A percentile compares a stretch with the other conserved stretches of the same genome.
phyloP scores from a whole-genome alignment of 2,329 filamentous ascomycete genomes.

The Metarhizium brunneum region DNA sequence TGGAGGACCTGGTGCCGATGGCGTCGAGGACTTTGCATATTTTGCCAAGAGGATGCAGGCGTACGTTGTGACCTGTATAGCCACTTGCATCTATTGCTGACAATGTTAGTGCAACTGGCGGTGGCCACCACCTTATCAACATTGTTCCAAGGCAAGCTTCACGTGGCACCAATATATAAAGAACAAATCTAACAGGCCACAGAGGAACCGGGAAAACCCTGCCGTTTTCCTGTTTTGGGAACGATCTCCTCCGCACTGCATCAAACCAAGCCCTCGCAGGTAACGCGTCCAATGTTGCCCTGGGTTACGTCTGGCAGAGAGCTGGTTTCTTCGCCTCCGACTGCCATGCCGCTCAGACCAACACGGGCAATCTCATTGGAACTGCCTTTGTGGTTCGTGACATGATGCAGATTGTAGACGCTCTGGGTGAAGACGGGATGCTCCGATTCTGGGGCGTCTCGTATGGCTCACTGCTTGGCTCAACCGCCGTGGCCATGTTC shows the following conservation, averaged over 20 bases:
- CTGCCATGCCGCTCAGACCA: conserved; percentile 13
- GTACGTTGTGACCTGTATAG: conserved; percentile 1
- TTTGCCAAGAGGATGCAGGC: conserved; percentile 4
- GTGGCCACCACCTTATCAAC: conserved; percentile 16
- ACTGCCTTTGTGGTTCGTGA: conserved; percentile 35
- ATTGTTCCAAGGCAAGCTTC: conserved; percentile 17
- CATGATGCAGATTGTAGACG: conserved; percentile 33
- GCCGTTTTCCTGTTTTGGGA: conserved; percentile 15
- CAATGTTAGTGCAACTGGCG: conserved; percentile 12
- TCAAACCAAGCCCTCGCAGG: conserved; percentile 4
- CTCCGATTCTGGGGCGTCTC: conserved; percentile 32
- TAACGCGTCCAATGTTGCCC: conserved; percentile 12
- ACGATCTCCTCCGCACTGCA: background rate
- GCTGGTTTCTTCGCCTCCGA: conserved; percentile 10
- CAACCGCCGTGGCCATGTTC: conserved; percentile 30
- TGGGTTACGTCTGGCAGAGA: conserved; percentile 14
- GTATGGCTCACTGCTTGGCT: conserved; percentile 28
- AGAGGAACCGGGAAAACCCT: conserved; percentile 19
- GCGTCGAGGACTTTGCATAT: background rate
- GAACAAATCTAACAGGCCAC: background rate
- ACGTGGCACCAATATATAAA: background rate
- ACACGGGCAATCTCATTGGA: conserved; percentile 27
- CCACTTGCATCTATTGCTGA: background rate
- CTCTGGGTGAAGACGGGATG: conserved; percentile 27
- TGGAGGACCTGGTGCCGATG: conserved; percentile 3